These are phyloP conservation scores for Tylopilus balloui DNA, from an alignment of 768 basidiomycete species.

Conservation along the genomic window DNA sequence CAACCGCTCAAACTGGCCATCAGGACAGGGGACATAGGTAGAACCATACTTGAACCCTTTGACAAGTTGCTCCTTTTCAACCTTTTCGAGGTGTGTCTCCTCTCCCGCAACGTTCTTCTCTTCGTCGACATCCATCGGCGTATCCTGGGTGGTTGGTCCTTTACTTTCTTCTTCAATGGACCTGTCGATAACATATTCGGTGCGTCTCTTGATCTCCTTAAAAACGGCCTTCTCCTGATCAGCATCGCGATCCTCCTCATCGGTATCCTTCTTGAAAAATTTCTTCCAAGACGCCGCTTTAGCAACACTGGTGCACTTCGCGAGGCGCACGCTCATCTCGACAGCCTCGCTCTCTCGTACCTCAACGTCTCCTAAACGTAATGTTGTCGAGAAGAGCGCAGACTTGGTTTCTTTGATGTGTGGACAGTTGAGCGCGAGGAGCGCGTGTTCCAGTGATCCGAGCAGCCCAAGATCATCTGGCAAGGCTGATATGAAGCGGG, in stretches of 20 bases:
- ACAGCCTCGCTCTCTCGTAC: constrained; percentile 65
- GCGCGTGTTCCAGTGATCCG: constrained; percentile 29
- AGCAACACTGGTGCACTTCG: constrained; percentile 72
- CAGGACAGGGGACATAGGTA: constrained; percentile 81
- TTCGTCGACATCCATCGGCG: constrained; percentile 23
- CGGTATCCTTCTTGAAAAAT: constrained; percentile 34
- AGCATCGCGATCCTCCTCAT: constrained; percentile 23
- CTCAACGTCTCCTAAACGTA: constrained; percentile 77
- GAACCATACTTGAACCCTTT: constrained; percentile 87
- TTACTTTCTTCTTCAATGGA: constrained; percentile 32
- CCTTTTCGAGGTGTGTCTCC: constrained; percentile 43
- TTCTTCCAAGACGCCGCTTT: constrained; percentile 73
- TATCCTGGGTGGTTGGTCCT: constrained; percentile 17
- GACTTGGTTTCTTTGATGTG: constrained; percentile 70
- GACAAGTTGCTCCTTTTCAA: constrained; percentile 77
- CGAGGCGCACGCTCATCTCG: constrained; percentile 66
- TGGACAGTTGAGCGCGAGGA: constrained; percentile 38
- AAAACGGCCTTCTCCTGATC: constrained; percentile 33
- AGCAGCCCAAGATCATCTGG: constrained; percentile 25
- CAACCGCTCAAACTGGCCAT: constrained; percentile 74
- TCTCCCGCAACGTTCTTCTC: constrained; percentile 33
- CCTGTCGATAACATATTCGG: constrained; percentile 56
- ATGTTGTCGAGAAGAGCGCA: constrained; percentile 51
- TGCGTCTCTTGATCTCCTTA: constrained; percentile 39
- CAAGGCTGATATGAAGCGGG: constrained; percentile 39